Base-by-base conservation (phyloP, 129 eudicot genomes). In the Arctium lappa region DNA sequence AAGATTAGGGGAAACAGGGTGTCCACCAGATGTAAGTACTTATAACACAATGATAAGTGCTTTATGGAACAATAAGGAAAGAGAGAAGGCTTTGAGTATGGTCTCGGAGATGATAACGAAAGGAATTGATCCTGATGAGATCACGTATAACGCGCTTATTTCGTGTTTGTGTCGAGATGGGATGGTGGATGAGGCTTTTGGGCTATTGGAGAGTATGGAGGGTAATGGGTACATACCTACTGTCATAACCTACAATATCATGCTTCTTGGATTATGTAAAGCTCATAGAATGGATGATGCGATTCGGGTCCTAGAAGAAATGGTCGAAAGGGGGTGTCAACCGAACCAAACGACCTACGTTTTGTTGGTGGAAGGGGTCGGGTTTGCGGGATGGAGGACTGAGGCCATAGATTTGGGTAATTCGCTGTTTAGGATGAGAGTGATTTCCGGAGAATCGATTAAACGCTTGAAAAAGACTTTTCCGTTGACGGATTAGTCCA, bases 121-220 rank as follows among this genome's bases (percentile, higher is more conserved):
- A 76, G 88, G 94, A 32, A 82, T 91, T 2, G 86, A 93, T 13
- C 97, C 97, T 6, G 93, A 91, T 81, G 89, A 85, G 72, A 88
- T 91, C 9, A 91, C 97, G 0, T 93, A 87, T 79, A 91, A 93
- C 76, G 80, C 97, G 0, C 89, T 93, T 42, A 88, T 93, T 30
- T 91, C 97, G 3, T 93, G 95, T 84, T 87, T 93, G 39, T 93
- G 95, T 75, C 85, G 95, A 88, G 92, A 89, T 16, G 89, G 95
- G 75, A 70, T 91, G 89, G 93, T 89, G 31, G 93, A 93, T 81
- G 87, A 85, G 79, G 97, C 97, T 6, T 73, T 86, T n/a, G 91
- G 72, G 85, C 82, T 93, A 68, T 80, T 91, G 22, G 81, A 79
- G 77, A 85, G 86, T 60, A 93, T 93, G 95, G 82, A 93, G 75